Base-by-base conservation (phyloP, 2,329 filamentous ascomycete species). In the Fusarium chuoi region DNA sequence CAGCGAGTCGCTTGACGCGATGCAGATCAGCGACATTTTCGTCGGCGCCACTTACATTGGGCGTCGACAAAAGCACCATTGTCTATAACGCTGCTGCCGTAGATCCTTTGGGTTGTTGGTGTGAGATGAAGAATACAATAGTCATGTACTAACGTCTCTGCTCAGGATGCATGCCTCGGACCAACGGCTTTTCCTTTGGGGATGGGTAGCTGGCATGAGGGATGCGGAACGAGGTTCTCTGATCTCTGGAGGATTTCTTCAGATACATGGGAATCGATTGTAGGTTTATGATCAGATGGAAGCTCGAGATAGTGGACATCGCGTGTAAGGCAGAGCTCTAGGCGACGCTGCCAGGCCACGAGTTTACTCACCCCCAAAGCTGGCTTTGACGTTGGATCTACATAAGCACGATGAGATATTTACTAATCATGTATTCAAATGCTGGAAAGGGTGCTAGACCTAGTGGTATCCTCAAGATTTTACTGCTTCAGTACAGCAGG, bases 271-370 rank as follows among this genome's bases (percentile, higher is more conserved):
- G 30, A 14, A 8, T n/a, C 6, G 3, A 48, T 8, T 11, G 18
- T 17, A 28, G 10, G 7, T 0, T 9, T 12, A n/a, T n/a, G 9
- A 15, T 12, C 7, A 15, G 22, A 18, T n/a, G 4, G 2, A 9
- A 35, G 6, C 9, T 24, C 12, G 2, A 6, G 3, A 24, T 7
- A 18, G 14, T 20, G 8, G n/a, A 11, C 4, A 20, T 35, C 1
- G 4, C 3, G 17, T 20, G 6, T 3, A 15, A 4, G 3, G 10
- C 3, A 3, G 3, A 10, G 9, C 11, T 8, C 14, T 8, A 17
- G 9, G 18, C 7, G n/a, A 35, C n/a, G 6, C 17, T 24, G 17
- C 6, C 33, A 14, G 13, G 13, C 22, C 12, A n/a, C 1, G 22
- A 24, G 4, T 7, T 0, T 9, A 10, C 12, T 26, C 4, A 18